These are phyloP conservation scores for Gymnopus androsaceus DNA, from an alignment of 1,284 basidiomycete species.

Conservation along the genomic window DNA sequence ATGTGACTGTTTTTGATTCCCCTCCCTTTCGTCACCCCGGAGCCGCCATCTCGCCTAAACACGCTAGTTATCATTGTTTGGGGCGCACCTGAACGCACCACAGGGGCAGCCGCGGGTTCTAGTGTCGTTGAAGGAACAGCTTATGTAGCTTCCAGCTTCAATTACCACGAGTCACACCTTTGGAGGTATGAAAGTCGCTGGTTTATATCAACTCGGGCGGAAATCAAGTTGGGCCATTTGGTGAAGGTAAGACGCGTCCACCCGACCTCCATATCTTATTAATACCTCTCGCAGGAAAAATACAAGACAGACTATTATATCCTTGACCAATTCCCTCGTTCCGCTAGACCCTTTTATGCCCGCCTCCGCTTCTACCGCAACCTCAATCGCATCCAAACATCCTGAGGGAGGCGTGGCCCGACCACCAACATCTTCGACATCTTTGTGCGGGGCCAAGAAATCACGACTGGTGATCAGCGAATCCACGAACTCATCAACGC, in stretches of 20 bases:
- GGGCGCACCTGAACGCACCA: too few relatives aligned
- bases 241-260: constrained; percentile 51
- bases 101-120: too few relatives aligned
- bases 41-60: too few relatives aligned
- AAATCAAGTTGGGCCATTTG: constrained; percentile 87
- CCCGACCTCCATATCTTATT: background rate
- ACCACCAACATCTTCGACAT: constrained; percentile 97
- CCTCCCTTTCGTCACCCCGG: too few relatives aligned
- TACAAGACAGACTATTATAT: constrained; percentile 98
- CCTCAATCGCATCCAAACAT: background rate
- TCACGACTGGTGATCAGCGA: constrained; percentile 97
- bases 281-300: constrained; percentile 50
- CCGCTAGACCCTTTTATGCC: constrained; percentile 97
- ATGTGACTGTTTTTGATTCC: too few relatives aligned
- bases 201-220: constrained; percentile 86
- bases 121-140: too few relatives aligned
- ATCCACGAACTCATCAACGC: constrained; percentile 89
- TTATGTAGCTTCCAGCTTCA: too few relatives aligned
- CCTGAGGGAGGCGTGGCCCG: background rate
- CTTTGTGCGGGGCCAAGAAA: constrained; percentile 99
- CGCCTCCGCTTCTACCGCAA: constrained; percentile 74
- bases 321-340: constrained; percentile 94
- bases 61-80: too few relatives aligned
- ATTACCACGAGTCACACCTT: too few relatives aligned
- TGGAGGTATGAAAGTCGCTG: too few relatives aligned